Conservation (phyloP, 345 rosid genomes). For the Acer saccharum region DNA sequence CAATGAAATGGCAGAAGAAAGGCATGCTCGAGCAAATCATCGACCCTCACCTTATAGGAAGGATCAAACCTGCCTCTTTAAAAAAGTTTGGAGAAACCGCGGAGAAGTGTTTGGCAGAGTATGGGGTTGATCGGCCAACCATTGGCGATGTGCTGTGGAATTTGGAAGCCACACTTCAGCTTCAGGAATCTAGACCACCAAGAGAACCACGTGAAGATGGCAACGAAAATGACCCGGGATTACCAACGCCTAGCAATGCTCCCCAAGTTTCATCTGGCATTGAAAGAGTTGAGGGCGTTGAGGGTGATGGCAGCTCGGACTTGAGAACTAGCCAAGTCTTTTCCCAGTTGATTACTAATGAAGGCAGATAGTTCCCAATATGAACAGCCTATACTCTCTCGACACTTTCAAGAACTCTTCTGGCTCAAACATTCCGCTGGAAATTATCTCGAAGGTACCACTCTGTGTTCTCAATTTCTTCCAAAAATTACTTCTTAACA, state of each 20-base stretch:
- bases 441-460: conserved; percentile 8
- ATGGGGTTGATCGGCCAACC: conserved; percentile 89
- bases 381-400: neutral
- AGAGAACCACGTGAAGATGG: conserved; percentile 37
- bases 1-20: conserved; percentile 91
- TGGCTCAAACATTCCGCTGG: neutral
- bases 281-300: conserved; percentile 32
- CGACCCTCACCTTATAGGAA: conserved; percentile 67
- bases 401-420: neutral
- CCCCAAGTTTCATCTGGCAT: conserved; percentile 30
- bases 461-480: neutral
- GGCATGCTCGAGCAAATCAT: conserved; percentile 74
- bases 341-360: conserved; percentile 84
- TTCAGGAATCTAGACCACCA: conserved; percentile 64
- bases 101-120: conserved; percentile 94
- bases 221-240: conserved; percentile 13
- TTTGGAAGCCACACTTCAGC: conserved; percentile 74
- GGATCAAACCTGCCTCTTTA: conserved; percentile 65
- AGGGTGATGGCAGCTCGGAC: conserved; percentile 52
- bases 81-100: conserved; percentile 91
- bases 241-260: conserved; percentile 18
- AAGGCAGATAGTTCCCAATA: conserved; percentile 57
- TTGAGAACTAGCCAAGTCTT: conserved; percentile 67
- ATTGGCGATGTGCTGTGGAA: conserved; percentile 98
- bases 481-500: neutral